A percentile compares a stretch with the other conserved stretches of the same genome.
Evolutionary conservation across 345 rosid species (phyloP).

Genomic region (Kernera saxatilis): DNA sequence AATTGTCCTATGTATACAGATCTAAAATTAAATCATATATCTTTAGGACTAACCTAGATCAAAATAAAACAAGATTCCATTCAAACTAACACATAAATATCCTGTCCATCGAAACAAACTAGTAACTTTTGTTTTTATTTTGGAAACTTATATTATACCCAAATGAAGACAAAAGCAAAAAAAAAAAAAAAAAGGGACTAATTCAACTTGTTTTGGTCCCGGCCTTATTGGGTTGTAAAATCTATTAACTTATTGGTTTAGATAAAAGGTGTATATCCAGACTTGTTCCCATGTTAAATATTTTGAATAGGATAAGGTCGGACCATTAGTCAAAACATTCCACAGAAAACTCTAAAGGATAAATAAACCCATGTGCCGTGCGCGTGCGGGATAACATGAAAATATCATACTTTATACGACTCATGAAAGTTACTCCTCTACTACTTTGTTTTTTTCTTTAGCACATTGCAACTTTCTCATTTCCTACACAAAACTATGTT

Average conservation of each 20-base stretch:
- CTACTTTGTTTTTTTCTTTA: neutral
- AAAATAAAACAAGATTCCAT: neutral
- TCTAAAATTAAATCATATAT: neutral
- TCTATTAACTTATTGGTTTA: neutral
- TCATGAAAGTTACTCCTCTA: slow-evolving; percentile 16
- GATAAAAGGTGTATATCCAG: neutral
- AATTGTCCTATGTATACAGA: neutral
- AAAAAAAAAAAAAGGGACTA: neutral
- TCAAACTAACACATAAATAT: neutral
- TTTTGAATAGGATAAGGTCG: slow-evolving; percentile 23
- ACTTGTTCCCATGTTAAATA: neutral
- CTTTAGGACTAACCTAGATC: neutral
- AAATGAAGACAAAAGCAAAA: neutral
- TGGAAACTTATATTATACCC: neutral
- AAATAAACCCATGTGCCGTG: slow-evolving; percentile 28
- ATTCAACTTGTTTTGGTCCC: slow-evolving; percentile 8
- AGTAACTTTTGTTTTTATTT: neutral
- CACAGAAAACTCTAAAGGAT: slow-evolving; percentile 17
- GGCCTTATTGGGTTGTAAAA: neutral
- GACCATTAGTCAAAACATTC: slow-evolving; percentile 28
- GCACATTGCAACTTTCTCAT: neutral
- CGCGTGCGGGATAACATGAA: slow-evolving; percentile 28
- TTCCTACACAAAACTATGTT: neutral
- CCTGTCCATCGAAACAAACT: neutral
- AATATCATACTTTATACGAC: slow-evolving; percentile 16